phyloP scores from a whole-genome alignment of 176 grass and related monocot species.

The Musa acuminata region DNA sequence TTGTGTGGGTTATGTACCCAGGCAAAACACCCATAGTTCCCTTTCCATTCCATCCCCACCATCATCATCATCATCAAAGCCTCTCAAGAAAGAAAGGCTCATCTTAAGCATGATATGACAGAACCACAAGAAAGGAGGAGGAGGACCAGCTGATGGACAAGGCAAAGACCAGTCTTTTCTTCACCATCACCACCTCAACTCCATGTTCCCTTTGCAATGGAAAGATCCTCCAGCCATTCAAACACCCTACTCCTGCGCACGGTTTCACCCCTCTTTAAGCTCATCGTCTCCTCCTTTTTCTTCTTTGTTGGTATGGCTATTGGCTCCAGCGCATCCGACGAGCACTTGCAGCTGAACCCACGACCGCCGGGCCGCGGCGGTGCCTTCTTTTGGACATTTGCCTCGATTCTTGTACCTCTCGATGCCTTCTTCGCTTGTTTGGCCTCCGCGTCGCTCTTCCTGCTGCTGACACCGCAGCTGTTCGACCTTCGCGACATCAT shows the following conservation, averaged over 20 bases:
- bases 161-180: slow-evolving; percentile 19
- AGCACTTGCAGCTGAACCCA: slow-evolving; percentile 46
- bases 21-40: too few species aligned
- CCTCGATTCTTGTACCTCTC: slow-evolving; percentile 1
- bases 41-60: too few species aligned
- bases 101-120: too few species aligned
- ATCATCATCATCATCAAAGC: too few species aligned
- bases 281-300: slow-evolving; percentile 2
- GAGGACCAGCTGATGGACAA: too few species aligned
- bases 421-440: neutral
- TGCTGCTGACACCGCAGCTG: slow-evolving; percentile 4
- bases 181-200: slow-evolving; percentile 52
- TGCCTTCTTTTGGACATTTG: neutral
- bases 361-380: slow-evolving; percentile 4
- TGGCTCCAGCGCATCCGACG: slow-evolving; percentile 37
- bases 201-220: slow-evolving; percentile 26
- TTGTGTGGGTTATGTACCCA: too few species aligned
- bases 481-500: slow-evolving; percentile 1
- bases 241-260: slow-evolving; percentile 31
- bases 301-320: neutral
- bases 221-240: slow-evolving; percentile 46
- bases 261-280: slow-evolving; percentile 11
- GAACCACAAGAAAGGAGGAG: too few species aligned
- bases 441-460: neutral
- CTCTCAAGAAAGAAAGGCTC: too few species aligned